Evolutionary conservation across 371 early-diverging fungal genomes (phyloP), one percentile per base, ranked within the genome.

Genomic region (Lichtheimia corymbifera): DNA sequence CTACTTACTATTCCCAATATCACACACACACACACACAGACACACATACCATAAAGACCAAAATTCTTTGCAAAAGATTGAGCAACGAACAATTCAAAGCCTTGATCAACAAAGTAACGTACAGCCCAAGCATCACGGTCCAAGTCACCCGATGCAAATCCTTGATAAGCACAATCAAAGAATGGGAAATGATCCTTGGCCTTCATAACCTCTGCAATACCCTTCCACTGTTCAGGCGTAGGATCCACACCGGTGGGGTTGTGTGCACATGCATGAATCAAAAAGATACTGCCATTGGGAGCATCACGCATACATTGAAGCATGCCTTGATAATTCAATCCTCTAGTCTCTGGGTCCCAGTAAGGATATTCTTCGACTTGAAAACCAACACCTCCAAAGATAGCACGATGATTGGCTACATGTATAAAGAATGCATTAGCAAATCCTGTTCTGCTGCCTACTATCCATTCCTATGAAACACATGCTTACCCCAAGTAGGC

Each of bases 161-260:
- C 97, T 86, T 97, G 97, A 84, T 98, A 98, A 51, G 98, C 98
- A 71, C 91, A 93, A 73, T 98, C 98, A 71, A 98, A 98, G 88
- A 96, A 95, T 22, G 94, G 88, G 73, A 96, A 90, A 64, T 91
- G 95, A 13, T 71, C 71, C 74, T 89, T 89, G 56, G 76, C 74
- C 66, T 76, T 58, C 74, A 93, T 90, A 6, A 91, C 88, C 17
- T 88, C 82, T 27, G 94, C 95, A 58, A 98, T 94, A 58, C 81
- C 79, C 72, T 85, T 85, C 97, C 98, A 98, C 78, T 98, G 94
- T 51, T 89, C 93, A 18, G 78, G 79, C 0, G 94, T 92, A 24
- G 96, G 96, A 74, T 98, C 98, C 47, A 96, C 94, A 65, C 97
- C 98, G 0, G 97, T 97, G 22, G 98, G 98, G 80, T 98, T 98